These are phyloP conservation scores for Tilletia setariae DNA, from an alignment of 1,284 basidiomycete genomes.

Conservation along the genomic window DNA sequence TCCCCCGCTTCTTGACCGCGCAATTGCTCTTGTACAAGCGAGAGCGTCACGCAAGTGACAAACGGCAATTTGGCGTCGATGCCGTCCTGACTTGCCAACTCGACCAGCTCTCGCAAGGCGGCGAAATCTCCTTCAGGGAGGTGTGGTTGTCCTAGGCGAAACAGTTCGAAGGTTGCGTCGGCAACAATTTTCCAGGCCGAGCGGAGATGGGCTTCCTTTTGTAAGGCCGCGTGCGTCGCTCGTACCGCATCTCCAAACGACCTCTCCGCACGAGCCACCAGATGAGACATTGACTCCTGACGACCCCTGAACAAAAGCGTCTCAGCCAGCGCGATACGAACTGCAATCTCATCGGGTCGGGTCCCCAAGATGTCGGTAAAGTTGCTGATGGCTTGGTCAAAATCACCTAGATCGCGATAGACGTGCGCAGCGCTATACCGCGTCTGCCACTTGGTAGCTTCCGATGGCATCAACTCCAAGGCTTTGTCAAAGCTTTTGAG, in stretches of 20 bases:
- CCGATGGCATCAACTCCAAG: slow-evolving; percentile 54
- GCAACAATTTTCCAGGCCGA: slow-evolving; percentile 78
- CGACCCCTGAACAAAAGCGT: slow-evolving; percentile 71
- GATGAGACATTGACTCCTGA: slow-evolving; percentile 67
- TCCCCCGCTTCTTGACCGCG: background rate
- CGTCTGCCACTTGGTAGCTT: slow-evolving; percentile 71
- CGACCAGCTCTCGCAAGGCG: slow-evolving; percentile 21
- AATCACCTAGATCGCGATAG: slow-evolving; percentile 73
- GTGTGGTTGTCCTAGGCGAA: background rate
- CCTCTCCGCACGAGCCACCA: slow-evolving; percentile 69
- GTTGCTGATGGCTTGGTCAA: slow-evolving; percentile 69
- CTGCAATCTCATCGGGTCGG: slow-evolving; percentile 65
- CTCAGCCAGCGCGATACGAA: slow-evolving; percentile 71
- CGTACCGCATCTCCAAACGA: slow-evolving; percentile 67
- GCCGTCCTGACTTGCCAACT: slow-evolving; percentile 29
- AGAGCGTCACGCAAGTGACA: slow-evolving; percentile 29
- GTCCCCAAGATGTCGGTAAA: slow-evolving; percentile 65
- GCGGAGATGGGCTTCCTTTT: slow-evolving; percentile 55
- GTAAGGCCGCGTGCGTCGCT: slow-evolving; percentile 63
- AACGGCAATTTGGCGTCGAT: slow-evolving; percentile 39
- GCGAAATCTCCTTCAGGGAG: background rate
- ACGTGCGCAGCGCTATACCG: slow-evolving; percentile 81
- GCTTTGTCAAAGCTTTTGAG: slow-evolving; percentile 80
- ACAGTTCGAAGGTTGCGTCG: slow-evolving; percentile 66
- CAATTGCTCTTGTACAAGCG: slow-evolving; percentile 19